A percentile compares a stretch with the other conserved stretches of the same genome.
These are phyloP conservation scores for Cryptosporidium viatorum DNA, from an alignment of 169 alveolate genomes.

Conservation along the genomic window DNA sequence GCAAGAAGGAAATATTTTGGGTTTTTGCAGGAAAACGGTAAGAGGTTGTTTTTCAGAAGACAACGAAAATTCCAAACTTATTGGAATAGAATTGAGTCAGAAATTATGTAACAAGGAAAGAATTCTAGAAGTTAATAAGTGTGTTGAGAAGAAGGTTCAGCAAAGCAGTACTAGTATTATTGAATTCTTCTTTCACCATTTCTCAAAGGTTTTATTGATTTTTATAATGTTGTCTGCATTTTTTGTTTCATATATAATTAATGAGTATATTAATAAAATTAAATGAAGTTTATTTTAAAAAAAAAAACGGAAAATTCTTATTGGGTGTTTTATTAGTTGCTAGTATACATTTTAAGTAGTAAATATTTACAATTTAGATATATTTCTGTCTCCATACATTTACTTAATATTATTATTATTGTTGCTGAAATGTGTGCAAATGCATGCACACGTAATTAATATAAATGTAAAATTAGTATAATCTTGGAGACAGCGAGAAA, in stretches of 20 bases:
- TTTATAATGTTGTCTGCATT: slow-evolving; percentile 4
- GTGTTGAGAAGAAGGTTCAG: slow-evolving; percentile 2
- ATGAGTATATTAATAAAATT: slow-evolving; percentile 11
- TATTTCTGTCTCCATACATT: not conserved
- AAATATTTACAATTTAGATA: not conserved
- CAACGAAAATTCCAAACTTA: slow-evolving; percentile 13
- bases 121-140: slow-evolving; percentile 17
- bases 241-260: slow-evolving; percentile 11
- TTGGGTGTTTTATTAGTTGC: not conserved
- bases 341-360: not conserved
- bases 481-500: not conserved
- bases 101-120: slow-evolving; percentile 20
- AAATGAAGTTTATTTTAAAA: not conserved
- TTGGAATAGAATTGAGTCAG: not conserved
- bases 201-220: slow-evolving; percentile 8
- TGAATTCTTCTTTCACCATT: not conserved
- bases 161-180: not conserved
- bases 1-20: not conserved
- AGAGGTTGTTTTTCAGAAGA: slow-evolving; percentile 10
- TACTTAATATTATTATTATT: not conserved
- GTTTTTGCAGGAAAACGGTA: slow-evolving; percentile 2
- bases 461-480: not conserved
- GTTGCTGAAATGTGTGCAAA: not conserved
- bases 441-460: slow-evolving; percentile 13
- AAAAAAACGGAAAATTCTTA: too few relatives aligned